These are phyloP conservation scores for Pichia paraexigua DNA, from an alignment of 805 yeast species.

Conservation along the genomic window DNA sequence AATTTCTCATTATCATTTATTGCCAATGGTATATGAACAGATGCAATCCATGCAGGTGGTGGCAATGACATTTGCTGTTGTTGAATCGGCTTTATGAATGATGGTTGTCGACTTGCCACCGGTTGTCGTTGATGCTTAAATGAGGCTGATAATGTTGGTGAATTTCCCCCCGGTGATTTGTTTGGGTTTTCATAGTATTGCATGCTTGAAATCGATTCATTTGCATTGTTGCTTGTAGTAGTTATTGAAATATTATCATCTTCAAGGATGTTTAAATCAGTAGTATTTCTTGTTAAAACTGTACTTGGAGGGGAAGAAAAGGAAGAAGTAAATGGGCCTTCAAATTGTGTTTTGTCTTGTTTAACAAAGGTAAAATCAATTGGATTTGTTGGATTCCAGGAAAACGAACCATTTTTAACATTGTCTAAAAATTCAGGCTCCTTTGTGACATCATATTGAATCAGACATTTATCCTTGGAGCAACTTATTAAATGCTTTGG, in stretches of 20 bases:
- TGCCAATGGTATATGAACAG: conserved; percentile 36
- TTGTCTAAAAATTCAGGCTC: conserved; percentile 41
- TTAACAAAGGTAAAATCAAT: conserved; percentile 44
- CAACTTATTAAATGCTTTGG: conserved; percentile 40
- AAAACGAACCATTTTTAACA: conserved; percentile 41
- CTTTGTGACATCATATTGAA: conserved; percentile 39
- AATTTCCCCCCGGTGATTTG: not conserved
- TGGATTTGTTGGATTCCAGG: conserved; percentile 47
- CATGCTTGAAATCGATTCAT: conserved; percentile 1
- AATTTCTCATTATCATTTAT: conserved; percentile 37
- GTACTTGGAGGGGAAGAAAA: not conserved
- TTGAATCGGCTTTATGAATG: conserved; percentile 9
- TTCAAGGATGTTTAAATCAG: conserved; percentile 10
- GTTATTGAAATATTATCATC: not conserved
- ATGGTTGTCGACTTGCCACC: conserved; percentile 12
- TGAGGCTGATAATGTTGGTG: conserved; percentile 6
- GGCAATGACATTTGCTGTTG: not conserved
- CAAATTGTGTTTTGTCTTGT: conserved; percentile 41
- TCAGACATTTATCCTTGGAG: conserved; percentile 42
- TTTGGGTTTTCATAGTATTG: conserved; percentile 1
- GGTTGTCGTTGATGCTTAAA: conserved; percentile 14
- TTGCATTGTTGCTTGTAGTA: not conserved
- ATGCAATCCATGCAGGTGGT: conserved; percentile 30
- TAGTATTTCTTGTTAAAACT: not conserved
- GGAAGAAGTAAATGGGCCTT: conserved; percentile 9